Evolutionary conservation across 257 asterid genomes (phyloP).

Genomic region (Anisodus acutangulus): DNA sequence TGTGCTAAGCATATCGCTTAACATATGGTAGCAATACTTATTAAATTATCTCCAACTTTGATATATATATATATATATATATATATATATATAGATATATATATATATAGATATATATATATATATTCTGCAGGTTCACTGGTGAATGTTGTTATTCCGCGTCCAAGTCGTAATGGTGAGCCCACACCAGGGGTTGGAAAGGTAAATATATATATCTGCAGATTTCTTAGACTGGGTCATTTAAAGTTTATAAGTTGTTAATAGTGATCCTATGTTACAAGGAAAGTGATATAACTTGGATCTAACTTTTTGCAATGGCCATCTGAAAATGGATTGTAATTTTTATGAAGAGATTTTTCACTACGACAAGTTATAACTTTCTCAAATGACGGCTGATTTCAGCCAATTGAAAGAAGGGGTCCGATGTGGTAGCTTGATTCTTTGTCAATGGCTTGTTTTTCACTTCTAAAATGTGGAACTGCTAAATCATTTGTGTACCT

Average conservation of each 20-base stretch:
- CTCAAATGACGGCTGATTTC: slow-evolving; percentile 11
- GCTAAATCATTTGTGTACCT: background rate
- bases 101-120: too few species aligned
- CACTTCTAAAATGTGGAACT: background rate
- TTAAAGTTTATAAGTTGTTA: background rate
- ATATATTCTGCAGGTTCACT: slow-evolving; percentile 62
- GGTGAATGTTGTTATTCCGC: slow-evolving; percentile 81
- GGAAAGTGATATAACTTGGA: background rate
- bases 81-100: too few species aligned
- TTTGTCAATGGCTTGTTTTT: background rate
- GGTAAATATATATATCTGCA: slow-evolving; percentile 52
- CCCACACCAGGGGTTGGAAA: slow-evolving; percentile 86
- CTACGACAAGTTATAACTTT: background rate
- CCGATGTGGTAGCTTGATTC: background rate
- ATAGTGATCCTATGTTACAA: background rate
- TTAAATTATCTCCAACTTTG: too few species aligned
- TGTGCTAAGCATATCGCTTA: slow-evolving; percentile 32
- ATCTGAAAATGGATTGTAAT: background rate
- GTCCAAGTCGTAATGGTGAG: slow-evolving; percentile 75
- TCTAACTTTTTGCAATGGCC: background rate
- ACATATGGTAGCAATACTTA: slow-evolving; percentile 33
- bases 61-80: too few species aligned
- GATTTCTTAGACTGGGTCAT: background rate
- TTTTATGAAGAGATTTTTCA: background rate
- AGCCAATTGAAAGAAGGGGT: background rate